Conservation (phyloP, 2,329 filamentous ascomycete genomes). For the Hymenoscyphus salicellus region DNA sequence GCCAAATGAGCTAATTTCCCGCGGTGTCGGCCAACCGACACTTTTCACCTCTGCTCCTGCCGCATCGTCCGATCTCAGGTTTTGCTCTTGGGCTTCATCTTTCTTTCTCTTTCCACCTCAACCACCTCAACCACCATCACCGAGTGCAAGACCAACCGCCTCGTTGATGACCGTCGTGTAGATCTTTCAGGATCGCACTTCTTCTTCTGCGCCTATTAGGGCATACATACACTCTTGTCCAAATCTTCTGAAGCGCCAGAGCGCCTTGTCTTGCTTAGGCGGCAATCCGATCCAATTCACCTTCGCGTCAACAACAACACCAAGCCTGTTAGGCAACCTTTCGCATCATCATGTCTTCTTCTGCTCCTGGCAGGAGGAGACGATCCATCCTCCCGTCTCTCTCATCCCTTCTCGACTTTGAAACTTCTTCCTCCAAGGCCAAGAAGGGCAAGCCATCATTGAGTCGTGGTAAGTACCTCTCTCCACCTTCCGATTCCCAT, state of each 20-base stretch:
- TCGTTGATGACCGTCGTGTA: not conserved
- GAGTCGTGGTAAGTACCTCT: slow-evolving; percentile 14
- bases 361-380: slow-evolving; percentile 27
- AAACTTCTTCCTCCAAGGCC: slow-evolving; percentile 9
- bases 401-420: slow-evolving; percentile 17
- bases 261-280: not conserved
- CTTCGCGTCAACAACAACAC: not conserved
- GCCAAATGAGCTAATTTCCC: not conserved
- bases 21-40: not conserved
- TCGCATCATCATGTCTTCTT: slow-evolving; percentile 17
- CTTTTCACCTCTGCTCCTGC: not conserved
- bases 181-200: not conserved
- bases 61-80: not conserved
- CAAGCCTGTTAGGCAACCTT: not conserved
- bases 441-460: slow-evolving; percentile 12
- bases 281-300: not conserved
- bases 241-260: not conserved
- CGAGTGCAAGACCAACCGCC: not conserved
- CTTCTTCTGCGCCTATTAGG: not conserved
- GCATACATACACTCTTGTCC: not conserved
- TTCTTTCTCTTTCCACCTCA: no score
- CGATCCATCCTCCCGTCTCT: slow-evolving; percentile 25
- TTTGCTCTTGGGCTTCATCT: no score
- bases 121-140: no score
- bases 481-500: not conserved